Evolutionary conservation across 1,284 basidiomycete species (phyloP).

Genomic region (Sporisorium reilianum): DNA sequence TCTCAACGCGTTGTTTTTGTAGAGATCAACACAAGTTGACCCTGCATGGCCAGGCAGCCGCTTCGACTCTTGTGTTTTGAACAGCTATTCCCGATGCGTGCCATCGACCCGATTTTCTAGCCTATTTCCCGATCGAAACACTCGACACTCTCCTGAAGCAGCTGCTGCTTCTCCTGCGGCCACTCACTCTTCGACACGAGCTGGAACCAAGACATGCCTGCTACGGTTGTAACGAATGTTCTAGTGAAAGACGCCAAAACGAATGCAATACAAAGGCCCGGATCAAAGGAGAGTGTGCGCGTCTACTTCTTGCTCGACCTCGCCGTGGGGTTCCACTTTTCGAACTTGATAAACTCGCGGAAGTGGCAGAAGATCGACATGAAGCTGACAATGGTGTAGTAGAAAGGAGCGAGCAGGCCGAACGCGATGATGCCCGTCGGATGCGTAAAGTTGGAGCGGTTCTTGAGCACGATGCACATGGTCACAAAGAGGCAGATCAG

Average conservation of each 20-base stretch:
- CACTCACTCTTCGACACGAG: neutral
- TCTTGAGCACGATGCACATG: constrained; percentile 55
- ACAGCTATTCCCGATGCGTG: no score
- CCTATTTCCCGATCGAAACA: no score
- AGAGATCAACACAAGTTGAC: neutral
- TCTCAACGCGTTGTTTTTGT: neutral
- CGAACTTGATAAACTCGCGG: constrained; percentile 58
- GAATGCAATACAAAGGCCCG: constrained; percentile 1
- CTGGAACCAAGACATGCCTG: neutral
- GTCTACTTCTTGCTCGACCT: constrained; percentile 38
- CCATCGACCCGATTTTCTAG: no score
- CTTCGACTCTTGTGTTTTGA: neutral
- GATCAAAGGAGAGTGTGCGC: neutral
- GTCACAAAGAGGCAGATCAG: constrained; percentile 53
- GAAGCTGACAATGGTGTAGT: constrained; percentile 55
- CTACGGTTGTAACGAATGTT: neutral
- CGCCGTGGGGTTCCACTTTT: constrained; percentile 56
- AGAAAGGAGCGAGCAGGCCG: constrained; percentile 47
- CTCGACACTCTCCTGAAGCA: no score
- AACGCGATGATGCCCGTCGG: constrained; percentile 53
- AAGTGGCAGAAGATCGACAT: constrained; percentile 62
- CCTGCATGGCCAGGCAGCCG: neutral
- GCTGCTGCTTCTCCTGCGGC: neutral
- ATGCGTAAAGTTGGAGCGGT: constrained; percentile 56
- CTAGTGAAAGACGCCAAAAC: neutral